phyloP scores from a whole-genome alignment of 116 monocot species.

The Papilionanthe hybrid region DNA sequence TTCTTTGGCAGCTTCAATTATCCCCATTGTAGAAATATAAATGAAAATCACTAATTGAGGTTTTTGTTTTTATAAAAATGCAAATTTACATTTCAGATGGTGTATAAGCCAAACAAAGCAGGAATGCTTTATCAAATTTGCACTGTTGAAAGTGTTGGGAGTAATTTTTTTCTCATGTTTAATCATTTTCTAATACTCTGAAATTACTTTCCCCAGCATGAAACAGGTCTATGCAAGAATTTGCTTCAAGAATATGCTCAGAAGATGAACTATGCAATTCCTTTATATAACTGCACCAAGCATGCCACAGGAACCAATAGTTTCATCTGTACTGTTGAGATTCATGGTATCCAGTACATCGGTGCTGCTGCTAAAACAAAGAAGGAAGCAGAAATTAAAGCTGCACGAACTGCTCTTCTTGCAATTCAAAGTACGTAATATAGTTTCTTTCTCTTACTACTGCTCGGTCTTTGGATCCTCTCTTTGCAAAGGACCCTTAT shows the following conservation, averaged over 20 bases:
- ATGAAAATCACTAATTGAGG: too few species aligned
- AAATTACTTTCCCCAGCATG: conserved; percentile 56
- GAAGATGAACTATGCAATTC: conserved; percentile 98
- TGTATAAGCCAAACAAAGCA: too few species aligned
- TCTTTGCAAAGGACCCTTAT: too few species aligned
- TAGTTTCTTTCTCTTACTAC: not conserved
- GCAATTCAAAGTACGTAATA: conserved; percentile 61
- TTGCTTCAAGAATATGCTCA: conserved; percentile 96
- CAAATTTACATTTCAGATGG: too few species aligned
- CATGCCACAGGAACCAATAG: conserved; percentile 20
- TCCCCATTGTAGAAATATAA: too few species aligned
- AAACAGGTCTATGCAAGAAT: conserved; percentile 95
- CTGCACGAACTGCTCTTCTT: conserved; percentile 87
- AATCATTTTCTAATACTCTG: not conserved
- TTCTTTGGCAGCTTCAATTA: too few species aligned
- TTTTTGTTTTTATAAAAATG: too few species aligned
- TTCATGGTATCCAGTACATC: conserved; percentile 85
- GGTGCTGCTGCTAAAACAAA: conserved; percentile 85
- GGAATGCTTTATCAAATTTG: too few species aligned
- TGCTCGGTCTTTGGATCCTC: too few species aligned
- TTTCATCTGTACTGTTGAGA: conserved; percentile 69
- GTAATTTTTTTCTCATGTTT: too few species aligned
- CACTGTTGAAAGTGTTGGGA: too few species aligned
- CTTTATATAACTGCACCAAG: conserved; percentile 62
- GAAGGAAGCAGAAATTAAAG: conserved; percentile 96